Percentiles rank a stretch among this genome's conserved stretches.
phyloP scores from a whole-genome alignment of 768 basidiomycete species.

The Tylopilus intermedius region DNA sequence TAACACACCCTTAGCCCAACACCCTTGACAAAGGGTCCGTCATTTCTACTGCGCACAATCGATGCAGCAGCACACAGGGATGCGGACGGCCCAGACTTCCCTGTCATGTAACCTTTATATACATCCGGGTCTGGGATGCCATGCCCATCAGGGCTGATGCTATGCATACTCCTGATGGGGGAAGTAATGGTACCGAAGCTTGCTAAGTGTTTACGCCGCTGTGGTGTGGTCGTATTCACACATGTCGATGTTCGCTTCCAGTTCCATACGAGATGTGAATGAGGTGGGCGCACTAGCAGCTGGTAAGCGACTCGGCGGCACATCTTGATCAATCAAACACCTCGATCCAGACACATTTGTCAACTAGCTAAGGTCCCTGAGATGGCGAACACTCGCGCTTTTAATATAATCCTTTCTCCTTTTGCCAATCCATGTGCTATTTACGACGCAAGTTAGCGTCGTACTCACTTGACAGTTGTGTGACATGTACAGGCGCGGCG shows the following conservation, averaged over 20 bases:
- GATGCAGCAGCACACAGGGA: slow-evolving; percentile 2
- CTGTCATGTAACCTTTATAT: not conserved
- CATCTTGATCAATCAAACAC: slow-evolving; percentile 16
- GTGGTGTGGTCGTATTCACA: slow-evolving; percentile 9
- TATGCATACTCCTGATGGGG: slow-evolving; percentile 7
- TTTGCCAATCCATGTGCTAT: not conserved
- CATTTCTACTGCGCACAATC: slow-evolving; percentile 4
- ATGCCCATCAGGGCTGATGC: slow-evolving; percentile 8
- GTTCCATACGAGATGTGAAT: slow-evolving; percentile 8
- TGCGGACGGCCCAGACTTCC: not conserved
- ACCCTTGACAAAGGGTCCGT: slow-evolving; percentile 11
- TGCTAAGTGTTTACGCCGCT: slow-evolving; percentile 3
- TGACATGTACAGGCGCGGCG: not conserved
- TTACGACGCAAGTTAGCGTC: not conserved
- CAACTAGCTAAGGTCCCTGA: not conserved
- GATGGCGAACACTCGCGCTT: slow-evolving; percentile 1
- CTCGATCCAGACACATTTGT: slow-evolving; percentile 8
- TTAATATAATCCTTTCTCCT: slow-evolving; percentile 7
- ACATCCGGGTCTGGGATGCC: slow-evolving; percentile 5
- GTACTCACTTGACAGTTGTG: not conserved
- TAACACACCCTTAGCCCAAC: slow-evolving; percentile 23
- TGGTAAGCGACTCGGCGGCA: slow-evolving; percentile 1
- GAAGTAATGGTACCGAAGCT: slow-evolving; percentile 2
- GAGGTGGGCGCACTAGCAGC: not conserved
- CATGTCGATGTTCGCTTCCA: slow-evolving; percentile 1